Conservation (phyloP, 2,329 filamentous ascomycete genomes). For the Orbilia quercus region DNA sequence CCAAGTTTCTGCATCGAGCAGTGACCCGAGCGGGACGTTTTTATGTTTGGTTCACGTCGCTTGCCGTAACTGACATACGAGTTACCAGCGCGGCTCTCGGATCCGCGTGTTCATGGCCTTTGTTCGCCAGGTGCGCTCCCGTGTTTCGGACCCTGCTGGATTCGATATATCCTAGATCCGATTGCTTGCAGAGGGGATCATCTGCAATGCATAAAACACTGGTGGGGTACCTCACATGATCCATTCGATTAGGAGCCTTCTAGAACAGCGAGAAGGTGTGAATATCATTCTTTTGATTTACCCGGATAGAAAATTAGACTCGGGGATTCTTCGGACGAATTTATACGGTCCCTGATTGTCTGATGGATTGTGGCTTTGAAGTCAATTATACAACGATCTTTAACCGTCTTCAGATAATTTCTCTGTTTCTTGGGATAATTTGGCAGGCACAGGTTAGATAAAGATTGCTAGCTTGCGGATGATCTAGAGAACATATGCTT, state of each 20-base stretch:
- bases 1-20: conserved; percentile 14
- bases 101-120: conserved; percentile 7
- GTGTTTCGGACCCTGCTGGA: neutral
- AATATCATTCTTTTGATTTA: neutral
- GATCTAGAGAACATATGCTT: too few relatives aligned
- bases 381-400: too few relatives aligned
- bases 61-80: conserved; percentile 22
- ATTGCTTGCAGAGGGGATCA: conserved; percentile 1
- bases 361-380: too few relatives aligned
- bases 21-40: conserved; percentile 6
- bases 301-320: neutral
- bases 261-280: conserved; percentile 5
- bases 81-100: conserved; percentile 12
- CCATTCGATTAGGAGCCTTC: conserved; percentile 1
- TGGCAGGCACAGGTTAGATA: too few relatives aligned
- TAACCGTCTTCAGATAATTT: too few relatives aligned
- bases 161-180: neutral
- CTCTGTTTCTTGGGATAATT: too few relatives aligned
- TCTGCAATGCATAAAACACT: conserved; percentile 17
- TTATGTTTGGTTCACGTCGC: neutral
- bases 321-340: too few relatives aligned
- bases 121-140: conserved; percentile 13
- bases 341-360: too few relatives aligned
- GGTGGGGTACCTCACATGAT: neutral
- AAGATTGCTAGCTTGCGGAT: too few relatives aligned